These are phyloP conservation scores for Ajuga reptans DNA, from an alignment of 305 asterid species.

Conservation along the genomic window DNA sequence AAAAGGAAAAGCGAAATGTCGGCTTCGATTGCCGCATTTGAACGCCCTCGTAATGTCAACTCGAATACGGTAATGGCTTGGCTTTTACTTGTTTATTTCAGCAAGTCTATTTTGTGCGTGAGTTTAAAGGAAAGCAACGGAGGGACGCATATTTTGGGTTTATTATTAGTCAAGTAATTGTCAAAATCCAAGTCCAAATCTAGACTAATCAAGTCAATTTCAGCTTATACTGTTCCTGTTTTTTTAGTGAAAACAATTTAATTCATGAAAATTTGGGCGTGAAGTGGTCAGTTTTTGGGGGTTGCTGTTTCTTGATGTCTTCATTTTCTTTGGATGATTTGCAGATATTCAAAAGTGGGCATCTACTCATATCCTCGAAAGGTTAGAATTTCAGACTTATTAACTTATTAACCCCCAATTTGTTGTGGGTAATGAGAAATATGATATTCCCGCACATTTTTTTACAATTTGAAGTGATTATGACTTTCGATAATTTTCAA, in stretches of 20 bases:
- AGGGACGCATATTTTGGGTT: slow-evolving; percentile 3
- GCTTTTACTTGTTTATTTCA: background rate
- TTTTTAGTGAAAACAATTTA: slow-evolving; percentile 1
- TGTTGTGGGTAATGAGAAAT: background rate
- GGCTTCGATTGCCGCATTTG: slow-evolving; percentile 76
- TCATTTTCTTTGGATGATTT: slow-evolving; percentile 26
- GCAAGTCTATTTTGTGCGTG: slow-evolving; percentile 14
- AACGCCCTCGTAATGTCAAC: slow-evolving; percentile 74
- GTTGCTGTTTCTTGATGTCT: slow-evolving; percentile 1
- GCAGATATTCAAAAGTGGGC: slow-evolving; percentile 98
- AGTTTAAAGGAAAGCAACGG: slow-evolving; percentile 3
- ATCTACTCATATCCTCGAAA: slow-evolving; percentile 89
- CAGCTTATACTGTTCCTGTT: background rate
- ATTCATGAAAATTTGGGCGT: background rate
- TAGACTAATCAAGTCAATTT: slow-evolving; percentile 11
- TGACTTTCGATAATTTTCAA: slow-evolving; percentile 6
- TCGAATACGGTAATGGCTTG: slow-evolving; percentile 66
- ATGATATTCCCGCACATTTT: background rate
- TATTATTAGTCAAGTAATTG: slow-evolving; percentile 27
- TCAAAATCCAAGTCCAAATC: slow-evolving; percentile 9
- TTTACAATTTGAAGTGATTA: slow-evolving; percentile 14
- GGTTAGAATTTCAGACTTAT: slow-evolving; percentile 43
- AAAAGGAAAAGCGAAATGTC: slow-evolving; percentile 43
- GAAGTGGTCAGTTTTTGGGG: slow-evolving; percentile 1
- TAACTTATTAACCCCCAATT: background rate